These are phyloP conservation scores for Sporisorium reilianum DNA, from an alignment of 1,284 basidiomycete genomes.

Conservation along the genomic window DNA sequence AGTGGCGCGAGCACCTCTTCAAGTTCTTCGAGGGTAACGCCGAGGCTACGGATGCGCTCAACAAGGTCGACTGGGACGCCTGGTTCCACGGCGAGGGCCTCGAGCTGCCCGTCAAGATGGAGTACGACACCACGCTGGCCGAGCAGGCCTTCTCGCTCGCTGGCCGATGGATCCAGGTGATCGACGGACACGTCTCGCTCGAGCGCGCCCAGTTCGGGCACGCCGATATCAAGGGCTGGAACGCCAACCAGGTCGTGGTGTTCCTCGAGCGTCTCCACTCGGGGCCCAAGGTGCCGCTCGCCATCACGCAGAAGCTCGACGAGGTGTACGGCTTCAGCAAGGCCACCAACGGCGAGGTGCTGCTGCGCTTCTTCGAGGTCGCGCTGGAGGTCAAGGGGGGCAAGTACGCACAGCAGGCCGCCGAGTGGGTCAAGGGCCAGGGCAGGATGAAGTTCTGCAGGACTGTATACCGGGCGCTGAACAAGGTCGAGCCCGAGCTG, in stretches of 20 bases:
- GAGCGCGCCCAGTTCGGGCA: constrained; percentile 41
- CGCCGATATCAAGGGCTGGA: constrained; percentile 62
- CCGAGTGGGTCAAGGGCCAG: constrained; percentile 72
- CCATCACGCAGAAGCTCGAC: constrained; percentile 69
- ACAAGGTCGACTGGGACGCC: constrained; percentile 78
- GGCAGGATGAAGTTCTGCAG: constrained; percentile 72
- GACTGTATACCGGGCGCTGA: constrained; percentile 71
- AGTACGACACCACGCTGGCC: constrained; percentile 86
- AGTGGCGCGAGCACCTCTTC: constrained; percentile 89
- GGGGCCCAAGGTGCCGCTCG: constrained; percentile 64
- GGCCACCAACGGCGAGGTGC: constrained; percentile 72
- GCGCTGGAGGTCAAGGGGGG: constrained; percentile 71
- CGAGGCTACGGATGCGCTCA: constrained; percentile 73
- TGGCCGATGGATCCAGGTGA: constrained; percentile 76
- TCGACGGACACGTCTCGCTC: constrained; percentile 23
- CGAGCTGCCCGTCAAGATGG: constrained; percentile 81
- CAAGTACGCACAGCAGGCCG: constrained; percentile 71
- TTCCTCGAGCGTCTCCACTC: constrained; percentile 72
- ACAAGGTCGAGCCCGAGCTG: constrained; percentile 75
- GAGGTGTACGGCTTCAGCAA: constrained; percentile 70
- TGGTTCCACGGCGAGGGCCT: constrained; percentile 88
- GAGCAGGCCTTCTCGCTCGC: constrained; percentile 77
- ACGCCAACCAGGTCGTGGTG: constrained; percentile 70
- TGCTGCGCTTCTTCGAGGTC: constrained; percentile 72
- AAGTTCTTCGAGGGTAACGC: constrained; percentile 76